A percentile compares a stretch with the other conserved stretches of the same genome.
Conservation (phyloP, 108 stramenopile species). For the Cyclotella atomus region DNA sequence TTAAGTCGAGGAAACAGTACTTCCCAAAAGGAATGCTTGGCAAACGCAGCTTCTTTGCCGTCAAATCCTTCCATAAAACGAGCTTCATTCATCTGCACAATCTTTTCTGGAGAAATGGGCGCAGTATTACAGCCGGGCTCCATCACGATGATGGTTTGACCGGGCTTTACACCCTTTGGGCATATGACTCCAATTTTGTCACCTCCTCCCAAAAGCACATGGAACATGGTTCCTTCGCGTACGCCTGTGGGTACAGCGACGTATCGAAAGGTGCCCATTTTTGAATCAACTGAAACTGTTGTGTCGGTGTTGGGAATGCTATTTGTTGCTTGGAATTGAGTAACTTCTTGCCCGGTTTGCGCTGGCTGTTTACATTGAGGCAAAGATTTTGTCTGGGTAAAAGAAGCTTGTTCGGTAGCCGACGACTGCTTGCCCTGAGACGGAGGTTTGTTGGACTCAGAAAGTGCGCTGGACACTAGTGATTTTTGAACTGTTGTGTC, state of each 20-base stretch:
- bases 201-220: conserved; percentile 13
- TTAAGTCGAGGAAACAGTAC: conserved; percentile 18
- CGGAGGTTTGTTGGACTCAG: neutral
- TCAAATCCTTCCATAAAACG: conserved; percentile 14
- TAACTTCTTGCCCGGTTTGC: no score
- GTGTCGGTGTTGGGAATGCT: no score
- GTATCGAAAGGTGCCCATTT: conserved; percentile 8
- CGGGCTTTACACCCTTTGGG: conserved; percentile 22
- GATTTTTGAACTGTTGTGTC: no score
- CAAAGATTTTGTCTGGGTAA: neutral
- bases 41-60: neutral
- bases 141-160: conserved; percentile 29
- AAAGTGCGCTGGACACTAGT: no score
- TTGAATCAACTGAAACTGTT: neutral
- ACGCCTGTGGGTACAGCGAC: conserved; percentile 35
- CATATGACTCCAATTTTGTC: conserved; percentile 26
- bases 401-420: no score
- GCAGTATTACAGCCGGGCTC: conserved; percentile 17
- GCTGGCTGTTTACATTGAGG: neutral
- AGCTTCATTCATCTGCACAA: conserved; percentile 24
- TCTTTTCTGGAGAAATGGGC: conserved; percentile 22
- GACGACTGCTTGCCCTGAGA: neutral
- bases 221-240: conserved; percentile 12
- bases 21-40: conserved; percentile 28
- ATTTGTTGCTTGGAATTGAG: neutral